phyloP scores from a whole-genome alignment of 331 rosid species.

The Acacia pycnantha region DNA sequence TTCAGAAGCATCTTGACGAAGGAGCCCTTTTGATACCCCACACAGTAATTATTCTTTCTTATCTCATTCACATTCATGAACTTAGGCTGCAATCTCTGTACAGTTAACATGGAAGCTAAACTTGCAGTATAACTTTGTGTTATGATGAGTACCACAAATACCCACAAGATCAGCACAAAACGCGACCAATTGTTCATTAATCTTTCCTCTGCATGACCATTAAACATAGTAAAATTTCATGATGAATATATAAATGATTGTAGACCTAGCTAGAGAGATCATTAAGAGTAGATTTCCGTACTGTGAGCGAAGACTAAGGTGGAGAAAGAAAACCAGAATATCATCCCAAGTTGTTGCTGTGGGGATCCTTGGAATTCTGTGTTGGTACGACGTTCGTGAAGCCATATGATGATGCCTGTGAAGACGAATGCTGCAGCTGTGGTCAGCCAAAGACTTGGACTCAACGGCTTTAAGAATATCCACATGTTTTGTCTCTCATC shows the following conservation, averaged over 20 bases:
- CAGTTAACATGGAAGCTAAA: slow-evolving; percentile 42
- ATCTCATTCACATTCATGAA: slow-evolving; percentile 27
- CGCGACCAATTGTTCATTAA: background rate
- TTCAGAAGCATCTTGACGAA: background rate
- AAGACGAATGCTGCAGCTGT: slow-evolving; percentile 22
- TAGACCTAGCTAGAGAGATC: background rate
- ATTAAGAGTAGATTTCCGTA: slow-evolving; percentile 19
- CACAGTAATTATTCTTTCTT: background rate
- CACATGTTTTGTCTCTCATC: slow-evolving; percentile 31
- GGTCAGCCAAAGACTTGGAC: slow-evolving; percentile 43
- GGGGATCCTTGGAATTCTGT: slow-evolving; percentile 30
- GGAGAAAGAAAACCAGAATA: slow-evolving; percentile 42
- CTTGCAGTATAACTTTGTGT: slow-evolving; percentile 54
- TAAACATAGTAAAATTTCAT: background rate
- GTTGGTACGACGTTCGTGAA: slow-evolving; percentile 35
- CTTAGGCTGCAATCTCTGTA: slow-evolving; percentile 30
- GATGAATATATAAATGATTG: background rate
- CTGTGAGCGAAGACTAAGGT: slow-evolving; percentile 38
- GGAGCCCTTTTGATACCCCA: slow-evolving; percentile 33
- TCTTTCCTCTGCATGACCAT: background rate
- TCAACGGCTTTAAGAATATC: slow-evolving; percentile 51
- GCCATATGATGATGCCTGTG: slow-evolving; percentile 37
- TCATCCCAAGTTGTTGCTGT: slow-evolving; percentile 12
- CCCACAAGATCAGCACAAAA: background rate
- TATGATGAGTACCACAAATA: slow-evolving; percentile 43